These are phyloP conservation scores for Monoraphidium neglectum DNA, from an alignment of 139 green algal genomes.

Conservation along the genomic window DNA sequence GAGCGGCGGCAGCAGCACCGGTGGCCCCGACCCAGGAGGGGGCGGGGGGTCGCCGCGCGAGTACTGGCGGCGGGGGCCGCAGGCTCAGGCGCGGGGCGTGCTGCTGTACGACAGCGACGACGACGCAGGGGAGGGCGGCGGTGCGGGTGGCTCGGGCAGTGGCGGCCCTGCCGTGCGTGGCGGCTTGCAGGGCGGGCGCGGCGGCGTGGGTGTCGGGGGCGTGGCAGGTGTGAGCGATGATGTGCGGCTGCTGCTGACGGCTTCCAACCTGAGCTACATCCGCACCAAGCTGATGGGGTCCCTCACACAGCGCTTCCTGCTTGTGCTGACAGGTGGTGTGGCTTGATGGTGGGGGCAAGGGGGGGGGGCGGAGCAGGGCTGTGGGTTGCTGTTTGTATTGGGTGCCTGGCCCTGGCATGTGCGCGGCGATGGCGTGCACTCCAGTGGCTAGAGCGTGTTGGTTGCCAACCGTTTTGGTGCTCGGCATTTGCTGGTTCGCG, in stretches of 20 bases:
- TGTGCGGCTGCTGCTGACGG: constrained; percentile 24
- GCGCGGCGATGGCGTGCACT: too few relatives aligned
- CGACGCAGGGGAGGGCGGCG: background rate
- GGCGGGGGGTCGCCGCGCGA: too few relatives aligned
- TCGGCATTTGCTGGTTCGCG: too few relatives aligned
- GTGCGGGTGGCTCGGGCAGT: too few relatives aligned
- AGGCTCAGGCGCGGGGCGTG: too few relatives aligned
- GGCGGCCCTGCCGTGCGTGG: background rate
- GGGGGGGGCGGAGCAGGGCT: background rate
- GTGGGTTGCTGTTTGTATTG: background rate
- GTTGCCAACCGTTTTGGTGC: too few relatives aligned
- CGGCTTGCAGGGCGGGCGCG: background rate
- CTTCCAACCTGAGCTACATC: constrained; percentile 21
- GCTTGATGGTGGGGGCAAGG: too few relatives aligned
- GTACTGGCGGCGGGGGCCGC: too few relatives aligned
- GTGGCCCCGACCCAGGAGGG: too few relatives aligned
- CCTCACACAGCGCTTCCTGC: constrained; percentile 31
- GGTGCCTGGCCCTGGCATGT: too few relatives aligned
- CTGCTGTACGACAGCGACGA: background rate
- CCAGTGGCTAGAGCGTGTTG: too few relatives aligned
- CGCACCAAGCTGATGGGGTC: constrained; percentile 9
- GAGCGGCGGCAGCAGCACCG: background rate
- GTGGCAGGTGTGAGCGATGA: constrained; percentile 9
- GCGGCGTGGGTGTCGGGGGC: background rate
- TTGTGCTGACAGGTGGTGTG: constrained; percentile 33